These are phyloP conservation scores for Rhizopus delemar DNA, from an alignment of 371 early-diverging fungal species.

Conservation along the genomic window DNA sequence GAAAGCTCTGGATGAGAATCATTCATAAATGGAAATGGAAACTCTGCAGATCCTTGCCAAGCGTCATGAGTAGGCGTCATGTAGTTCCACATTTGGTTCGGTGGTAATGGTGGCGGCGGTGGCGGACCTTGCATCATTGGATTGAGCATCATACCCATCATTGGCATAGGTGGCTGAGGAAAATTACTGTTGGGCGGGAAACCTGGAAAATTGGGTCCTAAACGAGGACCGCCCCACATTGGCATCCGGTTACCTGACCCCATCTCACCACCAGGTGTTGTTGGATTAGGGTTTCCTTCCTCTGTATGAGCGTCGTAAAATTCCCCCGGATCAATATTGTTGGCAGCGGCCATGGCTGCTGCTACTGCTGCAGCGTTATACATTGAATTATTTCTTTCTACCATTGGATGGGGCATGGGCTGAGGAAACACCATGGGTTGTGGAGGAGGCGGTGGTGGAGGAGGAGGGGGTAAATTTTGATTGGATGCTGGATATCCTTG, in stretches of 20 bases:
- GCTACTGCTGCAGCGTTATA: constrained; percentile 1
- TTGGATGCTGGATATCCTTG: constrained; percentile 7
- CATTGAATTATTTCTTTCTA: constrained; percentile 10
- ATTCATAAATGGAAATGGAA: constrained; percentile 1
- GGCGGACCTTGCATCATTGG: background rate
- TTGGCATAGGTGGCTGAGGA: too few relatives aligned
- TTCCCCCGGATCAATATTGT: background rate
- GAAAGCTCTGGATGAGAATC: constrained; percentile 14
- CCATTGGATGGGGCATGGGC: constrained; percentile 12
- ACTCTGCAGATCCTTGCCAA: constrained; percentile 4
- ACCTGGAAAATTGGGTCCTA: background rate
- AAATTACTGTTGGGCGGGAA: background rate
- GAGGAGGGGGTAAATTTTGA: constrained; percentile 5
- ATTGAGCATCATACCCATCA: too few relatives aligned
- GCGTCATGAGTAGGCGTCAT: constrained; percentile 4
- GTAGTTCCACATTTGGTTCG: constrained; percentile 4
- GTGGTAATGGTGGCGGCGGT: constrained; percentile 1
- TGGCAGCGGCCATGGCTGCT: background rate
- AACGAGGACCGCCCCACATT: background rate
- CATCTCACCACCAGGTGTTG: background rate
- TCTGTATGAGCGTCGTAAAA: constrained; percentile 7
- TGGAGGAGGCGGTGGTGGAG: constrained; percentile 9
- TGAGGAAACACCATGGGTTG: constrained; percentile 10
- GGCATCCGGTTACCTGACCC: background rate
- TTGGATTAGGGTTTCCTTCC: background rate